Conservation (phyloP, 106 monocot genomes). For the Apostasia shenzhenica region DNA sequence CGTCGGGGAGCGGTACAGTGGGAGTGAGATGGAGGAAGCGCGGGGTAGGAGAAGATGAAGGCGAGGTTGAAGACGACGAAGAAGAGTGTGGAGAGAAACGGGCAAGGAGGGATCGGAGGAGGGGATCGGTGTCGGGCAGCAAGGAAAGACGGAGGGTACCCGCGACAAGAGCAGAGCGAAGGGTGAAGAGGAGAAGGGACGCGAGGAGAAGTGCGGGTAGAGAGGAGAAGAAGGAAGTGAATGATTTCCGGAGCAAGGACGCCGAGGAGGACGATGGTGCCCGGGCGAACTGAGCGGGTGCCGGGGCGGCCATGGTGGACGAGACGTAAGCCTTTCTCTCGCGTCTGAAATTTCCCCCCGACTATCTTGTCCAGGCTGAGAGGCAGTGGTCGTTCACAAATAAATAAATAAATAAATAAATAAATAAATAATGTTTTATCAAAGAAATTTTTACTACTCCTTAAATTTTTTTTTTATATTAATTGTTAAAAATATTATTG, state of each 20-base stretch:
- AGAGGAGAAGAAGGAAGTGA: conserved; percentile 20
- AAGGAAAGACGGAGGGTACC: conserved; percentile 40
- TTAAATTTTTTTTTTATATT: too few relatives aligned
- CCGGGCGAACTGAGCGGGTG: not conserved
- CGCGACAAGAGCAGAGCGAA: conserved; percentile 51
- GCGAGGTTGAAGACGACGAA: conserved; percentile 2
- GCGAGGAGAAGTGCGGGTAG: conserved; percentile 38
- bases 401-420: too few relatives aligned
- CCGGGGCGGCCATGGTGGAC: not conserved
- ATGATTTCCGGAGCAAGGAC: conserved; percentile 31
- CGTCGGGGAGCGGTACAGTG: conserved; percentile 25
- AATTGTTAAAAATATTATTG: too few relatives aligned
- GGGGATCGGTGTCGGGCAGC: conserved; percentile 38
- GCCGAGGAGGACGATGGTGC: conserved; percentile 11
- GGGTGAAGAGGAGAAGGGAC: conserved; percentile 51
- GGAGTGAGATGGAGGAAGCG: conserved; percentile 13
- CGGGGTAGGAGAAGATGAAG: conserved; percentile 13
- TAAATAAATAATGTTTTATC: too few relatives aligned
- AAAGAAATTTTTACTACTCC: too few relatives aligned
- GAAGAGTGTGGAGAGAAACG: conserved; percentile 31
- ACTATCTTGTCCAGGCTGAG: too few relatives aligned
- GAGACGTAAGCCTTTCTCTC: too few relatives aligned
- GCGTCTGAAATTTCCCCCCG: too few relatives aligned
- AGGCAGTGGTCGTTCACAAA: too few relatives aligned
- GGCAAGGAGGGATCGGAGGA: conserved; percentile 41